These are phyloP conservation scores for Botrytis hyacinthi DNA, from an alignment of 2,329 filamentous ascomycete genomes.

Conservation along the genomic window DNA sequence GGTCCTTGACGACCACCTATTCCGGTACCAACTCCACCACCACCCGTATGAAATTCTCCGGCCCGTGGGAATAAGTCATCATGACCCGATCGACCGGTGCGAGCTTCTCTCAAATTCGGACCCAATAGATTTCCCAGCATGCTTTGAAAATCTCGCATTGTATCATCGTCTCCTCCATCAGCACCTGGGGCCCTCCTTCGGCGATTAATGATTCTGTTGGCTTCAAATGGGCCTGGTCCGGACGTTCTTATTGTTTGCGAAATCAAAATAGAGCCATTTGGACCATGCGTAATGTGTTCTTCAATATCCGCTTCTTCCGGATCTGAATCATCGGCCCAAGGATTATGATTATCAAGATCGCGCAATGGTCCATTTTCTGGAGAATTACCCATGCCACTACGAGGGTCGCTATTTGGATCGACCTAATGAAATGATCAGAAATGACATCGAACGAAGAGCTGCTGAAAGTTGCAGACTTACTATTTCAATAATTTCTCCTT, in stretches of 20 bases:
- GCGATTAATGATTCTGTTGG: neutral
- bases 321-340: constrained; percentile 48
- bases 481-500: constrained; percentile 79
- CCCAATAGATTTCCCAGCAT: constrained; percentile 48
- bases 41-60: constrained; percentile 27
- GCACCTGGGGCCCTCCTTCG: constrained; percentile 15
- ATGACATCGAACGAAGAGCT: neutral
- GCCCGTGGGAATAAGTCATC: constrained; percentile 34
- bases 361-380: constrained; percentile 25
- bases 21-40: constrained; percentile 17
- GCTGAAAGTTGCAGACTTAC: constrained; percentile 51
- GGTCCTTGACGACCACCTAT: constrained; percentile 24
- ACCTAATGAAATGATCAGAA: constrained; percentile 46
- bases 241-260: constrained; percentile 33
- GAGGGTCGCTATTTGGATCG: constrained; percentile 60
- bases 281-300: constrained; percentile 41
- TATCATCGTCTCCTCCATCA: constrained; percentile 27
- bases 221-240: neutral
- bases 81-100: constrained; percentile 36
- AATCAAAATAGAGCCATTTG: constrained; percentile 34
- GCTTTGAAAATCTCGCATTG: constrained; percentile 42
- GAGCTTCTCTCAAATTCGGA: constrained; percentile 32
- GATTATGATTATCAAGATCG: constrained; percentile 32
- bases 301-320: constrained; percentile 60
- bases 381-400: constrained; percentile 41